Evolutionary conservation across 2,329 filamentous ascomycete genomes (phyloP).

Genomic region (Trichophyton schoenleinii): DNA sequence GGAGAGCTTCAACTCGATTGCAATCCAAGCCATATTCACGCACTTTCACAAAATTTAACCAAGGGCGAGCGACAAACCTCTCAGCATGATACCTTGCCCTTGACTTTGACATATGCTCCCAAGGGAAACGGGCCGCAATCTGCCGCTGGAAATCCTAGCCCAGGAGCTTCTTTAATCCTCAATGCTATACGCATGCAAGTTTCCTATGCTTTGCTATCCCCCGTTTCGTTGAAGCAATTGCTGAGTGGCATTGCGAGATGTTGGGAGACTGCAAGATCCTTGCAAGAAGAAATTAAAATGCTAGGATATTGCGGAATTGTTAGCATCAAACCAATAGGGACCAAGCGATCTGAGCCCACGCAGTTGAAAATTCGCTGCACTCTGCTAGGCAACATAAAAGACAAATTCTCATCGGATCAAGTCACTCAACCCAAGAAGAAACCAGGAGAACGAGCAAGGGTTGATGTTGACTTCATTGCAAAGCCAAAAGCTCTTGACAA

Average conservation of each 20-base stretch:
- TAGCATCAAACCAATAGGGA: constrained; percentile 21
- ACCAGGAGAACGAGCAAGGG: constrained; percentile 14
- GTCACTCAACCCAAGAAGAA: constrained; percentile 3
- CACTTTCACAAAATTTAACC: constrained; percentile 15
- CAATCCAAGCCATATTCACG: constrained; percentile 27
- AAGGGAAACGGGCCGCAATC: constrained; percentile 8
- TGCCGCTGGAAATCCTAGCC: constrained; percentile 18
- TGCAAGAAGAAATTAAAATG: constrained; percentile 34
- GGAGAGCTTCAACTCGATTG: constrained; percentile 32
- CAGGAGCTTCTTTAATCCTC: constrained; percentile 31
- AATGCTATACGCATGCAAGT: constrained; percentile 30
- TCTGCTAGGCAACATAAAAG: constrained; percentile 21
- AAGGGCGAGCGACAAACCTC: constrained; percentile 15
- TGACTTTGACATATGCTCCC: constrained; percentile 26
- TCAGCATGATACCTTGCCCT: constrained; percentile 9
- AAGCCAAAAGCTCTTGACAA: constrained; percentile 15
- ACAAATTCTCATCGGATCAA: constrained; percentile 11
- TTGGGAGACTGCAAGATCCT: constrained; percentile 30
- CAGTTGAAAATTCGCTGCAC: constrained; percentile 28
- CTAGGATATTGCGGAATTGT: constrained; percentile 36
- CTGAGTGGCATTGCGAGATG: constrained; percentile 31
- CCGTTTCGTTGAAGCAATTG: constrained; percentile 26
- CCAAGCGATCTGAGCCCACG: constrained; percentile 12
- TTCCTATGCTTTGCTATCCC: constrained; percentile 25
- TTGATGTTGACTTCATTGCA: constrained; percentile 32